These are phyloP conservation scores for Phytophthora meadii DNA, from an alignment of 352 stramenopile species.

Conservation along the genomic window DNA sequence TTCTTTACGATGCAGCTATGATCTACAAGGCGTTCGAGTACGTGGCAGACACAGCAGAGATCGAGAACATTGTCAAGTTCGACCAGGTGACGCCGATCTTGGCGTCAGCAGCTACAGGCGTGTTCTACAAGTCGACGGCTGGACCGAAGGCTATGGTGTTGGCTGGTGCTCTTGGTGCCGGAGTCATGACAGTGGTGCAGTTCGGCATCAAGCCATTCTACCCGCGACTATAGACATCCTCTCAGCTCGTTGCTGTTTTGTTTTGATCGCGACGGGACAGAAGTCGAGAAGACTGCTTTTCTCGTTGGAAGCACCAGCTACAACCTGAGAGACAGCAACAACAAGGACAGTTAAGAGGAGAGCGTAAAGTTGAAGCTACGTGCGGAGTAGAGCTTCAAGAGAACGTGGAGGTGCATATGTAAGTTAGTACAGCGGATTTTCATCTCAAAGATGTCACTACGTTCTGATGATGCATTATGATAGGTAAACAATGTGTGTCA, in stretches of 20 bases:
- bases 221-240: constrained; percentile 66
- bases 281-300: neutral
- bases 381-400: constrained; percentile 3
- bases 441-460: too few species aligned
- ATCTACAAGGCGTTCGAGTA: constrained; percentile 91
- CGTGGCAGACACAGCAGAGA: constrained; percentile 75
- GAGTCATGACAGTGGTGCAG: constrained; percentile 86
- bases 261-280: constrained; percentile 11
- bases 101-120: constrained; percentile 78
- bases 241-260: constrained; percentile 22
- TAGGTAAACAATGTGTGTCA: neutral
- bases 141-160: constrained; percentile 86
- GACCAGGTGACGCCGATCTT: constrained; percentile 87
- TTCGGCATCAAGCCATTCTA: constrained; percentile 89
- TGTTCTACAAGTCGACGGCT: constrained; percentile 90
- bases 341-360: constrained; percentile 23
- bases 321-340: constrained; percentile 1
- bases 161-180: constrained; percentile 76
- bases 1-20: constrained; percentile 53
- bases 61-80: constrained; percentile 85
- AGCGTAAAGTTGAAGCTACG: constrained; percentile 12
- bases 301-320: constrained; percentile 1
- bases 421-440: constrained; percentile 46
- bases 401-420: constrained; percentile 37
- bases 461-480: neutral